These are phyloP conservation scores for Cryptosporidium bovis DNA, from an alignment of 169 alveolate species.

Conservation along the genomic window DNA sequence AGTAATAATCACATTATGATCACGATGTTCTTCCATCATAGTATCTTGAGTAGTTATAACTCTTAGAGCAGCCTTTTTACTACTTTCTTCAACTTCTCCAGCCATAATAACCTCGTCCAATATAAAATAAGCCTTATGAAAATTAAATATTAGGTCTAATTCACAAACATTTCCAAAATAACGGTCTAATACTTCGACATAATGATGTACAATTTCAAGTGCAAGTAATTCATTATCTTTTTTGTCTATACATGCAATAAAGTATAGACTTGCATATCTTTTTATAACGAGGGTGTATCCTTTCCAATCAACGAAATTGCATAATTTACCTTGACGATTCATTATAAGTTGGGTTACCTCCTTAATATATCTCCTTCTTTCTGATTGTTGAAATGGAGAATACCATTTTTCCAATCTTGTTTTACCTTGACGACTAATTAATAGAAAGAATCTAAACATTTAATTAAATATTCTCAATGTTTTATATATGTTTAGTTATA, in stretches of 20 bases:
- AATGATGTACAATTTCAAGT: slow-evolving; percentile 96
- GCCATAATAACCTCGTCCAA: slow-evolving; percentile 91
- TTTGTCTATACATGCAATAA: slow-evolving; percentile 95
- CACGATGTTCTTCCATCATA: slow-evolving; percentile 91
- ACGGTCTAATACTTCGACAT: slow-evolving; percentile 97
- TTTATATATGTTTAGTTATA: too few species aligned
- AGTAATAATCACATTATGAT: slow-evolving; percentile 39
- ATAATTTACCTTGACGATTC: slow-evolving; percentile 93
- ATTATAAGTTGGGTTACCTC: slow-evolving; percentile 91
- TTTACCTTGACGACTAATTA: slow-evolving; percentile 96
- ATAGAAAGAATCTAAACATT: slow-evolving; percentile 95
- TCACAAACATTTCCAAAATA: slow-evolving; percentile 99
- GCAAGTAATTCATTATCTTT: slow-evolving; percentile 96
- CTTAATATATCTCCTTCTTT: slow-evolving; percentile 86
- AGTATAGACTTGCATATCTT: slow-evolving; percentile 97
- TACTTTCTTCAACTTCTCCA: slow-evolving; percentile 93
- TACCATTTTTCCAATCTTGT: slow-evolving; percentile 96
- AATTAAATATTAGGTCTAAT: slow-evolving; percentile 97
- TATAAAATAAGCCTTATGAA: slow-evolving; percentile 93
- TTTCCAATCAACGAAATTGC: slow-evolving; percentile 97
- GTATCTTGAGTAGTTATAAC: slow-evolving; percentile 94
- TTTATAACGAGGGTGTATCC: slow-evolving; percentile 95
- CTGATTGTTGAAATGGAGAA: slow-evolving; percentile 86
- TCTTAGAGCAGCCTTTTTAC: slow-evolving; percentile 93
- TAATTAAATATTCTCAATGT: too few species aligned